Base-by-base conservation (phyloP, 2,329 filamentous ascomycete genomes). In the Nigrospora oryzae region DNA sequence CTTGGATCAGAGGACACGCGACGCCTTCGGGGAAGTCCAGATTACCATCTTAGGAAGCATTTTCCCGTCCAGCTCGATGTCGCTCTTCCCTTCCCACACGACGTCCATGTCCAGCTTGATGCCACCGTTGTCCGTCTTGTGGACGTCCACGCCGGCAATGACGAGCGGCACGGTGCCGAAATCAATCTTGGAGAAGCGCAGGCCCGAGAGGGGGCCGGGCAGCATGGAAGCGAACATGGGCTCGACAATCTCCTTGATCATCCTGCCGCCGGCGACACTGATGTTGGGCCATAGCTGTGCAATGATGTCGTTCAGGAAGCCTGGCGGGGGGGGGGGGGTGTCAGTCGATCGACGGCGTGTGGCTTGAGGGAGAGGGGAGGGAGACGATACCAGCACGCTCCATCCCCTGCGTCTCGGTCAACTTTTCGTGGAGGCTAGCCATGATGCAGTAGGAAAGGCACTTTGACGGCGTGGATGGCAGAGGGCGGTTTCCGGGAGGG, bases 31-130 rank as follows among this genome's bases (percentile, higher is more conserved):
- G 32, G 32, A 11, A 2, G 23, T 16, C 7, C 13, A 23, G 41
- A 56, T 43, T 56, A 68, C 67, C 49, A 71, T 57, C 48, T 69
- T 67, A 35, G 70, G 67, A 14, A 70, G 58, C 62, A 67, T 63
- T 32, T 59, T 64, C 0, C 61, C 69, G 35, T 72, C 64, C 14
- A 74, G 54, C 48, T 73, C 67, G 43, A 74, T 70, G 41, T 73
- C 69, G 38, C 66, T 66, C 19, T 64, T 53, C 11, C 70, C 65
- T 31, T 72, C 64, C 70, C 70, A 74, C 14, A 56, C 55, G 2
- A 73, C 53, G 46, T 73, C 62, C 62, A 74, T 64, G 38, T 73
- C 70, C 3, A 74, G 60, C 56, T 71, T 72, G 54, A 74, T 71
- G 13, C 68, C 69, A 2, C 59, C 61, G 8, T 55, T 62, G 4